Percentiles rank a stretch among this genome's conserved stretches.
Evolutionary conservation across 1,284 basidiomycete species (phyloP).

Genomic region (Cryptococcus sp.): DNA sequence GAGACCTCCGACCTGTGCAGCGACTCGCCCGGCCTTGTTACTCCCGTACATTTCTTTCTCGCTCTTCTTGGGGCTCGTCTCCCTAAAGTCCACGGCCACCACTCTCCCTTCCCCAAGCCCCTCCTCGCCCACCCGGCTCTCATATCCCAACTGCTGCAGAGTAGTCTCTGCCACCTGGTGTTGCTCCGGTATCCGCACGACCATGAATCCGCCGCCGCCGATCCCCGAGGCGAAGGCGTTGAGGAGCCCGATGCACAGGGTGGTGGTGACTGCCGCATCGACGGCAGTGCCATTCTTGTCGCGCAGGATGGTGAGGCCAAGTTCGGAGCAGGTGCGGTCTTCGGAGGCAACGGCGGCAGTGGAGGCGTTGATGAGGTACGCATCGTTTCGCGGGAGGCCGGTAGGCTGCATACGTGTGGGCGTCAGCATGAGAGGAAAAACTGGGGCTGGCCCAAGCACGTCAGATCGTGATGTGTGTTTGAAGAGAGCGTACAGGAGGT

Average conservation of each 20-base stretch:
- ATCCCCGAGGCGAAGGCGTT: conserved; percentile 84
- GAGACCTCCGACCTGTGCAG: conserved; percentile 70
- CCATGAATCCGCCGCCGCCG: conserved; percentile 90
- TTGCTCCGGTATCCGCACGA: conserved; percentile 65
- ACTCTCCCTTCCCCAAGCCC: conserved; percentile 15
- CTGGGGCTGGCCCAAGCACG: not conserved
- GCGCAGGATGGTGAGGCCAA: conserved; percentile 67
- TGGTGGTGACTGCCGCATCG: conserved; percentile 76
- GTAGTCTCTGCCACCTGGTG: conserved; percentile 3
- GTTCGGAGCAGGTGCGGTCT: conserved; percentile 74
- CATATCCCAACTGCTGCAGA: not conserved
- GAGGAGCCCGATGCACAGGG: conserved; percentile 78
- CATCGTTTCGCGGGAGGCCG: conserved; percentile 59
- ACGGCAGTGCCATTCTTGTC: conserved; percentile 85
- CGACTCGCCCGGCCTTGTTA: conserved; percentile 66
- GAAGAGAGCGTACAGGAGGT: conserved; percentile 26
- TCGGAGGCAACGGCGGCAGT: conserved; percentile 84
- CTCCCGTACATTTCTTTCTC: conserved; percentile 70
- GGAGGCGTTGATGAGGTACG: conserved; percentile 67
- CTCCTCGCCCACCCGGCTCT: conserved; percentile 10
- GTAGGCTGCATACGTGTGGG: conserved; percentile 32
- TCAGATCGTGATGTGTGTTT: not conserved
- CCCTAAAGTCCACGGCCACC: conserved; percentile 79
- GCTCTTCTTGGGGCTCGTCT: conserved; percentile 71
- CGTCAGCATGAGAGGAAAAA: not conserved